Evolutionary conservation across 2,329 filamentous ascomycete species (phyloP), one percentile per base, ranked within the genome.

Genomic region (Aureobasidium uvarum): DNA sequence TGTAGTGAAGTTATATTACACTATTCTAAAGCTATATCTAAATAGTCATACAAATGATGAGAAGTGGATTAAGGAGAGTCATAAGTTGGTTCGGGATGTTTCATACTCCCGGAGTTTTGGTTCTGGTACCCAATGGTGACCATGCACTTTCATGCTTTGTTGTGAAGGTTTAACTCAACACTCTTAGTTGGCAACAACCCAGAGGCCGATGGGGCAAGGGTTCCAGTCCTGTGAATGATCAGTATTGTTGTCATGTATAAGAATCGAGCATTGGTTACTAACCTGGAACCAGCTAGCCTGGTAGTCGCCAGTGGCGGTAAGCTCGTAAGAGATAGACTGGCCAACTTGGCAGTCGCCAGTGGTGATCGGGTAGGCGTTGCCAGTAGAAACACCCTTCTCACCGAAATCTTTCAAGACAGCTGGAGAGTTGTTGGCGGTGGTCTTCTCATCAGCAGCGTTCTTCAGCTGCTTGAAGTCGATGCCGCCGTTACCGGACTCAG

Each of bases 401-500:
- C 59, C 58, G 14, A 68, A 66, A 39, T 50, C 58, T 55, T n/a
- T n/a, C n/a, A n/a, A n/a, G n/a, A n/a, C n/a, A n/a, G n/a, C n/a
- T n/a, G n/a, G n/a, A n/a, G n/a, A n/a, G n/a, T 59, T 59, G 60
- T 55, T 38, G 63, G 64, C 38, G 51, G 82, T 84, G 0, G 86
- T 88, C 46, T 71, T 70, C 66, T 76, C 65, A 39, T 67, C 80
- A 10, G 83, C 85, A 43, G 79, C 72, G 1, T 70, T 71, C 56
- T 75, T 73, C 36, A 89, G 80, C 70, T 76, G 73, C n/a, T 66
- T 59, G 58, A 76, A 70, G 7, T 28, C 63, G 46, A 78, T 71
- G 82, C 43, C 86, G 75, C 23, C 78, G 71, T 67, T 84, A 74
- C 85, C 81, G 31, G 78, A 83, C 71, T 83, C 84, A 25, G 77